Conservation (phyloP, 1,139 yeast species). For the Nakaseomyces uthaithaninus region DNA sequence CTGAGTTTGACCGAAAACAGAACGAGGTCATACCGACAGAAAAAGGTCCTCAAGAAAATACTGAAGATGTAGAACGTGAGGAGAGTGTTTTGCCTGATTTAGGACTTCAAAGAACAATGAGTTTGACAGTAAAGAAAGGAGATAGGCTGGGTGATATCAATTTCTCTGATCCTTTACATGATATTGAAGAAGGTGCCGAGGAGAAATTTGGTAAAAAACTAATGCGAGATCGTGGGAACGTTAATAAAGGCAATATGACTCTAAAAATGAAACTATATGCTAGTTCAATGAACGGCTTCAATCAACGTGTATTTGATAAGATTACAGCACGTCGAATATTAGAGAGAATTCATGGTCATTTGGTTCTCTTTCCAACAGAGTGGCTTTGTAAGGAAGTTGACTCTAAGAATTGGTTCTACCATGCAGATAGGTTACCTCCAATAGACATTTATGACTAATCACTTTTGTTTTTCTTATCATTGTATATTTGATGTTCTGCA, state of each 20-base stretch:
- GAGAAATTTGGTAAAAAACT: slow-evolving; percentile 8
- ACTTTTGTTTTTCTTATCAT: neutral
- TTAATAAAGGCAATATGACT: slow-evolving; percentile 7
- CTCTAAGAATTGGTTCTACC: slow-evolving; percentile 90
- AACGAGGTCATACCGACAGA: slow-evolving; percentile 31
- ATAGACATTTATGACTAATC: slow-evolving; percentile 80
- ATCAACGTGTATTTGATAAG: slow-evolving; percentile 56
- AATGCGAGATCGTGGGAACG: neutral
- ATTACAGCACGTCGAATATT: slow-evolving; percentile 70
- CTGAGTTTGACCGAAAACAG: slow-evolving; percentile 51
- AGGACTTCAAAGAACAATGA: slow-evolving; percentile 12
- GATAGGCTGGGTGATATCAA: slow-evolving; percentile 11
- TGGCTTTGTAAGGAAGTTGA: slow-evolving; percentile 87
- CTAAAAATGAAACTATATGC: slow-evolving; percentile 16
- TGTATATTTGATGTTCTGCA: neutral
- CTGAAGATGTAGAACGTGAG: slow-evolving; percentile 8
- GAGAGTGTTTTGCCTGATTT: slow-evolving; percentile 12
- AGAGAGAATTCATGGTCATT: slow-evolving; percentile 73
- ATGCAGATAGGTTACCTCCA: slow-evolving; percentile 89
- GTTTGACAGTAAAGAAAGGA: slow-evolving; percentile 3
- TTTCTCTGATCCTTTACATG: slow-evolving; percentile 2
- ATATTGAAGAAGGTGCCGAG: slow-evolving; percentile 11
- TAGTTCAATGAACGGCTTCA: slow-evolving; percentile 28
- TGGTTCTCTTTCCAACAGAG: slow-evolving; percentile 82
- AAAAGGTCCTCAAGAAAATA: slow-evolving; percentile 7